Evolutionary conservation across 2,329 filamentous ascomycete genomes (phyloP).

Genomic region (Diaporthe aspalathi): DNA sequence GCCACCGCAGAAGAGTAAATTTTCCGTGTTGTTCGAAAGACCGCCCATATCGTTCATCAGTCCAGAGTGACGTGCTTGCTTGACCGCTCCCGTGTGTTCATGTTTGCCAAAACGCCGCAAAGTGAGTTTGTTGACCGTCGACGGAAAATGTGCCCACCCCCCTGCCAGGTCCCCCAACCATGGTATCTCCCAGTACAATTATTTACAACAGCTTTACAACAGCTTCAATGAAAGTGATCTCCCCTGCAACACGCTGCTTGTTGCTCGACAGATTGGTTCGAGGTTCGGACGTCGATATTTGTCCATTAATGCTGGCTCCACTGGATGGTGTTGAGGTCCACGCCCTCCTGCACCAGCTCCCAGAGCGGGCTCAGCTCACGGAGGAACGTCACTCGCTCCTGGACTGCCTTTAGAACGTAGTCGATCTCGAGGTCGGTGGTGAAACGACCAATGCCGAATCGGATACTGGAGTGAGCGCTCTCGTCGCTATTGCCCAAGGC

Average conservation of each 20-base stretch:
- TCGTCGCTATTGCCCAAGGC: constrained; percentile 97
- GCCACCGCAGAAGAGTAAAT: neutral
- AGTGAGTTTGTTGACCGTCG: constrained; percentile 21
- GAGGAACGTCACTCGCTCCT: constrained; percentile 90
- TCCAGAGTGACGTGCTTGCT: constrained; percentile 23
- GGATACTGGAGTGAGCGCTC: constrained; percentile 96
- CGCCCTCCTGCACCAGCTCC: constrained; percentile 97
- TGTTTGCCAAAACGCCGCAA: constrained; percentile 37
- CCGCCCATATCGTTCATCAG: neutral
- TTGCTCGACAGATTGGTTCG: too few species aligned
- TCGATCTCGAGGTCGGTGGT: constrained; percentile 96
- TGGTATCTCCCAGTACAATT: constrained; percentile 31
- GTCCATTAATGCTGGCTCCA: constrained; percentile 90
- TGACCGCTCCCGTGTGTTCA: constrained; percentile 22
- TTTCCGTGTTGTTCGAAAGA: neutral
- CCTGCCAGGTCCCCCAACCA: neutral
- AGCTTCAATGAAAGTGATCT: neutral
- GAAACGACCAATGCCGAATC: constrained; percentile 97
- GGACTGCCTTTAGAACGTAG: constrained; percentile 95
- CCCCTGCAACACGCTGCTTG: neutral
- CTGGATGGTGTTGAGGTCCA: constrained; percentile 95
- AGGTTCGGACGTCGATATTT: neutral
- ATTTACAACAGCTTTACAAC: constrained; percentile 1
- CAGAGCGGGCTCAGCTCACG: constrained; percentile 95
- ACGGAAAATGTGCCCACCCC: neutral